Evolutionary conservation across 768 basidiomycete genomes (phyloP), one percentile per base, ranked within the genome.

Genomic region (Podaxis sp.): DNA sequence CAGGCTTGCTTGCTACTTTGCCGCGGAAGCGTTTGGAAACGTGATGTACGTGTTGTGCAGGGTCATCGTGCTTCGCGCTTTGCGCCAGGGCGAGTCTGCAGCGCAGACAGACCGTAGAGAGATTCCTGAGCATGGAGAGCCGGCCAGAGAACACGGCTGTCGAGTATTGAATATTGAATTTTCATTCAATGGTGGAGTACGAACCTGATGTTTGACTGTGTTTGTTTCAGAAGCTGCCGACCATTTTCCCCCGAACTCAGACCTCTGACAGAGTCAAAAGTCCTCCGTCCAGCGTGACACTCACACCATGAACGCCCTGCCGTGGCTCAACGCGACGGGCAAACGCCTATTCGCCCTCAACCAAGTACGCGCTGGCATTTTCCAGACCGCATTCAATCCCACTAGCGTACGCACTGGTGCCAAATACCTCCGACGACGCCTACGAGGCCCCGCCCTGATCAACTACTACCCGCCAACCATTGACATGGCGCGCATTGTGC

Each of bases 371-470:
- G 88, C 86, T 71, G 71, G 80, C 46, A 84, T 98, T 58, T 96
- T 98, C 71, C 86, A 94, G 70, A 96, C 93, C 8, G 80, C 89
- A 3, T 94, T 91, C 77, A 98, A 98, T 75, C 96, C 96, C 0
- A 82, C 82, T 2, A 84, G 84, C 28, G 72, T 86, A 13, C 88
- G 96, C 17, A 95, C 92, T 0, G 96, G 96, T 17, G 90, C 94
- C 28, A 98, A 98, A 77, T 95, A 96, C 77, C 86, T 98, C 52
- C 87, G 90, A 19, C 81, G 84, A 13, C 82, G 90, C 17, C 84
- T 98, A 39, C 86, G 88, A 0, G 96, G 96, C 0, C 94, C 94
- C 0, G 83, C 93, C 28, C 92, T 97, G 88, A 71, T 89, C 66
- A 78, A 84, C 4, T 98, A 98, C 78, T 95, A 96, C 76, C 91